A percentile compares a stretch with the other conserved stretches of the same genome.
phyloP scores from a whole-genome alignment of 441 rosid species.

The Adansonia gregorii region DNA sequence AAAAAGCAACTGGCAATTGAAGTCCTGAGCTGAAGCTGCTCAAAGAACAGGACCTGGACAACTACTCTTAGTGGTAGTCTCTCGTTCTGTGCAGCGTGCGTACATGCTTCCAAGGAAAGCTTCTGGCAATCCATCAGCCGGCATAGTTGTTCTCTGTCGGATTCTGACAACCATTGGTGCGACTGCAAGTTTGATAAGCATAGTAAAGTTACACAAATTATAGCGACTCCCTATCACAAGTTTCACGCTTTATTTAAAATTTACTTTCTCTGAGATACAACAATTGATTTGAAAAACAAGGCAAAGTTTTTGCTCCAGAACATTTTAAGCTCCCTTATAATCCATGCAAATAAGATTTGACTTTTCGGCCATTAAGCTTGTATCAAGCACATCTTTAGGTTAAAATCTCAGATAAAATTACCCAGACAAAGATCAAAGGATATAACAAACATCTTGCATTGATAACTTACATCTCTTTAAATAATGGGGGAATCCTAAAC shows the following conservation, averaged over 20 bases:
- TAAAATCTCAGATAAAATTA: slow-evolving; percentile 3
- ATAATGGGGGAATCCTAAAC: background rate
- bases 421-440: background rate
- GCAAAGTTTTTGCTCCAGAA: background rate
- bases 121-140: slow-evolving; percentile 93
- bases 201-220: slow-evolving; percentile 17
- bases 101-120: slow-evolving; percentile 96
- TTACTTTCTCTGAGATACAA: background rate
- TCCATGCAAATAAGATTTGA: slow-evolving; percentile 6
- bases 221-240: too few species aligned
- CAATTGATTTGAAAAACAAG: background rate
- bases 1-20: slow-evolving; percentile 94
- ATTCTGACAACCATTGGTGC: slow-evolving; percentile 91
- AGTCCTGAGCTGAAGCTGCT: slow-evolving; percentile 97
- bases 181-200: slow-evolving; percentile 58
- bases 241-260: too few species aligned
- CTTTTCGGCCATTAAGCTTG: background rate
- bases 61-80: slow-evolving; percentile 84
- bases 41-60: slow-evolving; percentile 93
- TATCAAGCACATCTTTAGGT: slow-evolving; percentile 1
- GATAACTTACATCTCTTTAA: background rate
- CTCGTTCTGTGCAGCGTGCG: slow-evolving; percentile 98
- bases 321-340: background rate
- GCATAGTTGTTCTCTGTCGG: slow-evolving; percentile 89
- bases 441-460: slow-evolving; percentile 10